phyloP scores from a whole-genome alignment of 495 filamentous ascomycete species.

The Chaetomidium leptoderma region DNA sequence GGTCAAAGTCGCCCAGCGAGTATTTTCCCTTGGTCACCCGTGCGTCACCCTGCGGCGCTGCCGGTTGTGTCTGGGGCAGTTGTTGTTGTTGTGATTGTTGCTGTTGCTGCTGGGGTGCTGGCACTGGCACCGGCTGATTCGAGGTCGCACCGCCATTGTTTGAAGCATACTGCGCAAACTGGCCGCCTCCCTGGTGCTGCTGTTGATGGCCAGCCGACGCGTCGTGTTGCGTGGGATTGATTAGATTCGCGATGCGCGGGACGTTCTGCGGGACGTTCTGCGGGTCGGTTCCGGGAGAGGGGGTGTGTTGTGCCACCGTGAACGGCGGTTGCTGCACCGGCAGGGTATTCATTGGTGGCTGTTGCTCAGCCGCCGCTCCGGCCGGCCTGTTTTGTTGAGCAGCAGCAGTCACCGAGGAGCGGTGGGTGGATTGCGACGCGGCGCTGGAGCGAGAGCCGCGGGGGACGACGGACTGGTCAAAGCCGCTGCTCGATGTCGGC shows the following conservation, averaged over 20 bases:
- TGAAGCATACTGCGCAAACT: conserved; percentile 2
- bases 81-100: conserved; percentile 22
- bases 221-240: conserved; percentile 58
- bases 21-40: conserved; percentile 97
- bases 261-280: conserved; percentile 63
- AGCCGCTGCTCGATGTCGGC: conserved; percentile 39
- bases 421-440: conserved; percentile 16
- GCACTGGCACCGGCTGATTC: conserved; percentile 18
- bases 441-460: conserved; percentile 26
- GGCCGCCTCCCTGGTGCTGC: conserved; percentile 17
- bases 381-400: conserved; percentile 27
- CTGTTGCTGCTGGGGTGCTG: conserved; percentile 27
- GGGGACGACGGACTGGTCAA: conserved; percentile 36
- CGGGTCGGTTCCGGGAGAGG: conserved; percentile 39
- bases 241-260: conserved; percentile 66
- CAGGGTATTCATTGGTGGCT: conserved; percentile 36
- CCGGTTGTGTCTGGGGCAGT: conserved; percentile 18
- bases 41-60: conserved; percentile 24
- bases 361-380: conserved; percentile 35
- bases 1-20: conserved; percentile 77
- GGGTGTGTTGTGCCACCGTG: conserved; percentile 23
- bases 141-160: conserved; percentile 27
- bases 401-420: background rate
- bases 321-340: conserved; percentile 35
- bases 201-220: conserved; percentile 37